Percentiles rank a stretch among this genome's conserved stretches.
Conservation (phyloP, 352 stramenopile species). For the Aphanomyces cochlioides region DNA sequence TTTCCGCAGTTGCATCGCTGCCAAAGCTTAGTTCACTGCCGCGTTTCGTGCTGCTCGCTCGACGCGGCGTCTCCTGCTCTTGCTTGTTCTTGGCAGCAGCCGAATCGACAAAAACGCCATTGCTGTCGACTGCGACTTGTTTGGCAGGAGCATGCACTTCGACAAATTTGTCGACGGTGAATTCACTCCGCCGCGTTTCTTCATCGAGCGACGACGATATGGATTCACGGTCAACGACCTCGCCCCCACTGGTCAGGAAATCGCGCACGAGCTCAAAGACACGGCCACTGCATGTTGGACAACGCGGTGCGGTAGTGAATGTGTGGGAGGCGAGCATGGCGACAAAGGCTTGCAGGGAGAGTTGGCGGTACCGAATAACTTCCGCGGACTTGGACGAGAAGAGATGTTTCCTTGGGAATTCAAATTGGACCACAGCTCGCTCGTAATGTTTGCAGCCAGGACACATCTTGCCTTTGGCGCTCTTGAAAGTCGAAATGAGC, state of each 20-base stretch:
- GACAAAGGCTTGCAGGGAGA: slow-evolving; percentile 65
- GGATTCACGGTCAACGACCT: neutral
- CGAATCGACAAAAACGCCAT: slow-evolving; percentile 22
- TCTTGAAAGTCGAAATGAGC: slow-evolving; percentile 49
- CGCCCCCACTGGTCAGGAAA: slow-evolving; percentile 49
- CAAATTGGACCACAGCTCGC: slow-evolving; percentile 73
- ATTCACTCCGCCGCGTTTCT: slow-evolving; percentile 54
- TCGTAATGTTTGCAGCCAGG: slow-evolving; percentile 80
- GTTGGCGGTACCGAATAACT: slow-evolving; percentile 80
- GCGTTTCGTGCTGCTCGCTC: neutral
- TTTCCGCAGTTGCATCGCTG: neutral
- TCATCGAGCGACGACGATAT: slow-evolving; percentile 11
- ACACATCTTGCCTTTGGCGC: slow-evolving; percentile 58
- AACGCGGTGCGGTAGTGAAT: slow-evolving; percentile 76
- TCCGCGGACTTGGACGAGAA: slow-evolving; percentile 71
- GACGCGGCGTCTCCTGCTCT: neutral
- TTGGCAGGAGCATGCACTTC: slow-evolving; percentile 5
- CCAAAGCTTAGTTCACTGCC: neutral
- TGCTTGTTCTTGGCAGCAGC: neutral
- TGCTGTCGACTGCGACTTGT: slow-evolving; percentile 4
- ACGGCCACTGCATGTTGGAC: slow-evolving; percentile 67
- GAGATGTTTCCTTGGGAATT: slow-evolving; percentile 80
- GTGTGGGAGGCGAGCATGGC: slow-evolving; percentile 72
- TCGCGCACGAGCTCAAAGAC: slow-evolving; percentile 73
- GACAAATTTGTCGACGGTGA: slow-evolving; percentile 71